phyloP scores from a whole-genome alignment of 331 rosid species.

The Quercus tomentella region DNA sequence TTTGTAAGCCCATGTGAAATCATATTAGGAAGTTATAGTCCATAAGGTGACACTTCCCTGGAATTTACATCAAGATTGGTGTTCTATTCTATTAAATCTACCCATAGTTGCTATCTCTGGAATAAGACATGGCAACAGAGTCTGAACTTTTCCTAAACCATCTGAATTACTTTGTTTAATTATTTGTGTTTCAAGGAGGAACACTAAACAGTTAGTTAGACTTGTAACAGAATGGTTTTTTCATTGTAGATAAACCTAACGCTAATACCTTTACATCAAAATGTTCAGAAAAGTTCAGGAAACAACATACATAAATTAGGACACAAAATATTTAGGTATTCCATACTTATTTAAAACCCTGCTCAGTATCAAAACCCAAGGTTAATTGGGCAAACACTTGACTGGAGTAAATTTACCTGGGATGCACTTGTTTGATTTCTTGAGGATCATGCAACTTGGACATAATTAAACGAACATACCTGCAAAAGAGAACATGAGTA shows the following conservation, averaged over 20 bases:
- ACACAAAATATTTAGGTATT: neutral
- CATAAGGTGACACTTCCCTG: neutral
- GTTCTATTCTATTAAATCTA: neutral
- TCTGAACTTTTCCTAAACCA: neutral
- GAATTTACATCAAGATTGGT: neutral
- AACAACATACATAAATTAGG: neutral
- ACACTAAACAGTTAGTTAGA: neutral
- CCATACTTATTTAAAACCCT: neutral
- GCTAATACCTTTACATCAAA: neutral
- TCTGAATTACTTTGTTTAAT: neutral
- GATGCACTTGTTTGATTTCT: constrained; percentile 64
- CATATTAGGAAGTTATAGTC: neutral
- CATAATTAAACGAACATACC: constrained; percentile 80
- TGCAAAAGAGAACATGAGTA: constrained; percentile 30
- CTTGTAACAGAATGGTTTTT: neutral
- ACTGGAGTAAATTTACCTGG: constrained; percentile 53
- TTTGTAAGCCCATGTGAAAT: neutral
- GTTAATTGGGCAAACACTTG: constrained; percentile 11
- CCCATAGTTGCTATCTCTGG: neutral
- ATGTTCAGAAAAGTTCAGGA: neutral
- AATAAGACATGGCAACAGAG: neutral
- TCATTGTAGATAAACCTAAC: neutral
- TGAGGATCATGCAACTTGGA: constrained; percentile 57
- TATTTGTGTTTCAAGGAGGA: neutral
- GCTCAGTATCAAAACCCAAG: constrained; percentile 2